Conservation (phyloP, 768 basidiomycete genomes). For the Tubosaeta sp. region DNA sequence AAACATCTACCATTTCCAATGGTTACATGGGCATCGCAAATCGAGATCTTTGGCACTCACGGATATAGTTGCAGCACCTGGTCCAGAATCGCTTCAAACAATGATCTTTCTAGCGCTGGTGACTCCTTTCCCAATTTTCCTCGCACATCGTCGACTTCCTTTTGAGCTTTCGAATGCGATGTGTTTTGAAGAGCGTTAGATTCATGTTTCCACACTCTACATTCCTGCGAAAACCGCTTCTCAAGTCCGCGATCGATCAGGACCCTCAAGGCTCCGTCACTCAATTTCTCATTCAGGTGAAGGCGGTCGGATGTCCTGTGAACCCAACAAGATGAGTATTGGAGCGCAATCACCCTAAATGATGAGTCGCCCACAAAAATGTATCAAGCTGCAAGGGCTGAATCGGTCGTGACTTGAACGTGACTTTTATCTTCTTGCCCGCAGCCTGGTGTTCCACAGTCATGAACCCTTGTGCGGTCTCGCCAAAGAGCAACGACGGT, state of each 20-base stretch:
- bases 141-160: background rate
- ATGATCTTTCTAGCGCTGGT: slow-evolving; percentile 7
- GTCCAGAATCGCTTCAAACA: slow-evolving; percentile 26
- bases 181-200: background rate
- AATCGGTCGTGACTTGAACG: background rate
- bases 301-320: slow-evolving; percentile 23
- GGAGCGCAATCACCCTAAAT: background rate
- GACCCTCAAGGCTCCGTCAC: slow-evolving; percentile 22
- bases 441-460: slow-evolving; percentile 19
- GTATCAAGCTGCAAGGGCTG: slow-evolving; percentile 10
- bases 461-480: slow-evolving; percentile 39
- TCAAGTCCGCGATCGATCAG: slow-evolving; percentile 29
- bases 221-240: slow-evolving; percentile 21
- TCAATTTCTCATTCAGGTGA: slow-evolving; percentile 21
- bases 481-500: slow-evolving; percentile 36
- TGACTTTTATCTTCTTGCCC: slow-evolving; percentile 3
- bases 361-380: slow-evolving; percentile 16
- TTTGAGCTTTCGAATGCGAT: fast-evolving
- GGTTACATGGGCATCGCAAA: background rate
- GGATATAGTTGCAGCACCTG: slow-evolving; percentile 21
- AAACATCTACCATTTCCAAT: slow-evolving; percentile 7
- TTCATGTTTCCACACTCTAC: slow-evolving; percentile 22
- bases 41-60: slow-evolving; percentile 3
- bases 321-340: background rate
- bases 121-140: slow-evolving; percentile 6